Evolutionary conservation across 2,329 filamentous ascomycete genomes (phyloP), one percentile per base, ranked within the genome.

Genomic region (Dothideomycetidae sp.): DNA sequence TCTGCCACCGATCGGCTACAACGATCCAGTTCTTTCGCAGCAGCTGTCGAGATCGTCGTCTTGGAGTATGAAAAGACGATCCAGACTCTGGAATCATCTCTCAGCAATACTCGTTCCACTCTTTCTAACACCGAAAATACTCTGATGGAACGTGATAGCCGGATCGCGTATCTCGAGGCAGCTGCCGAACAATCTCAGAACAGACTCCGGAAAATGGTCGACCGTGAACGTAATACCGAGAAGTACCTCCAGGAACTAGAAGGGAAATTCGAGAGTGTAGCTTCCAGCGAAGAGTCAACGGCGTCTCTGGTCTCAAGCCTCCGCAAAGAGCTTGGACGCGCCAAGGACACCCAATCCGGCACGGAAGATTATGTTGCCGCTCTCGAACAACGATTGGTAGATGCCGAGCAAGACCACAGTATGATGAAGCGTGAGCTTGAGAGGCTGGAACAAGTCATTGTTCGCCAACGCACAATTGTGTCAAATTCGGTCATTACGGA

Each of bases 61-160:
- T 65, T 96, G 33, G 90, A 98, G 59, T 98, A 98, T 54, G 92
- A 98, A 57, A 96, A 93, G 68, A 98, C 92, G 0, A 98, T 98
- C 34, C 86, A 96, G 56, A 80, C 75, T 37, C 70, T 98, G 11
- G 90, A 98, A 58, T 77, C 85, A 35, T 94, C 86, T 2, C 71
- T 98, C 10, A 86, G 86, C 1, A 90, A 76, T 51, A 96, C 90
- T 1, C 74, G 90, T 40, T 70, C 81, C 21, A 84, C 82, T 0
- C 67, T 98, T 17, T 80, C 90, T 9, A 78, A 66, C 45, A 86
- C 81, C 0, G 92, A 98, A 57, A 90, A 85, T 38, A 79, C 66
- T 40, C 67, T 98, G 15, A 67, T 96, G 2, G 92, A 98, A 57
- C 90, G 81, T 55, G 90, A 98, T 60, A 90, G 83, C 10, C 92